These are phyloP conservation scores for Cornus suecica DNA, from an alignment of 148 eudicot genomes.

Conservation along the genomic window DNA sequence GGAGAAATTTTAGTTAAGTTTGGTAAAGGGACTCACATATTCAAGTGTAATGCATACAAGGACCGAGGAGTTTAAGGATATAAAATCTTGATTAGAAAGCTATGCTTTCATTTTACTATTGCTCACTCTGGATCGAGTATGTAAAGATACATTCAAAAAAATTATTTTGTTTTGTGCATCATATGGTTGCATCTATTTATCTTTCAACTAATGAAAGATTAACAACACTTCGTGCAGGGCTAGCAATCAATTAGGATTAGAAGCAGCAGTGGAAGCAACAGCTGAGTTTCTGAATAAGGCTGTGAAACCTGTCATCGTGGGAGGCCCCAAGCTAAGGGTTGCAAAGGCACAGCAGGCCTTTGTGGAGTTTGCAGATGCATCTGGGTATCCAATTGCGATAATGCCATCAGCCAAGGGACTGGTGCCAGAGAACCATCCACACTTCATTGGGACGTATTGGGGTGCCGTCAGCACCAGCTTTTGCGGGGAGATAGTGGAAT, in stretches of 20 bases:
- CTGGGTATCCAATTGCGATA: constrained; percentile 72
- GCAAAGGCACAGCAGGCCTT: constrained; percentile 63
- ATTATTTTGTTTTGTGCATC: no score
- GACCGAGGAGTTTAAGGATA: no score
- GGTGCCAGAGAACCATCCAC: constrained; percentile 64
- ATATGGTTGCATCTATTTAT: not conserved
- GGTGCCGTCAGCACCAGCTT: constrained; percentile 73
- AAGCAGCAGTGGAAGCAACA: constrained; percentile 77
- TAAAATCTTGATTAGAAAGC: no score
- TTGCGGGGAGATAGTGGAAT: constrained; percentile 79
- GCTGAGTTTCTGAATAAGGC: constrained; percentile 75
- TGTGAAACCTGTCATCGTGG: constrained; percentile 73
- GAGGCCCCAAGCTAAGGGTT: constrained; percentile 67
- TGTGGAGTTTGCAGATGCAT: constrained; percentile 59
- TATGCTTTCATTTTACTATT: no score
- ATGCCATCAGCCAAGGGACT: constrained; percentile 78
- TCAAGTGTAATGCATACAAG: no score
- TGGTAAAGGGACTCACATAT: no score
- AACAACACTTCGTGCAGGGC: constrained; percentile 26
- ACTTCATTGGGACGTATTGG: constrained; percentile 81
- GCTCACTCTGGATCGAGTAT: no score
- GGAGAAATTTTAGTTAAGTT: no score
- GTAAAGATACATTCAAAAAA: no score
- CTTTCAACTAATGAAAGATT: not conserved
- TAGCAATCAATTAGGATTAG: constrained; percentile 71